Percentiles rank a stretch among this genome's conserved stretches.
Evolutionary conservation across 306 rosid genomes (phyloP).

Genomic region (Dryas drummondii): DNA sequence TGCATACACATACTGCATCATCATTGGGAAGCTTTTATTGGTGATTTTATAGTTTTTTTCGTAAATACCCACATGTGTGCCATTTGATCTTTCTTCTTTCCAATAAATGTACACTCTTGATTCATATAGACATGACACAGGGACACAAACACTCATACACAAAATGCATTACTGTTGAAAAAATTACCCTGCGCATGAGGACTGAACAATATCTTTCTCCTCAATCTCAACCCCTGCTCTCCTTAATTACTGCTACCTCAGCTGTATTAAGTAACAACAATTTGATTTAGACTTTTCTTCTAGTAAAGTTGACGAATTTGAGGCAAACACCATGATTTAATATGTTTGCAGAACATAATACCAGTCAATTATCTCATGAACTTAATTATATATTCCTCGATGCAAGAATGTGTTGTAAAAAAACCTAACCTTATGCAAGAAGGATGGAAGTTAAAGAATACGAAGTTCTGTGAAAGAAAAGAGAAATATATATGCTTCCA

Average conservation of each 20-base stretch:
- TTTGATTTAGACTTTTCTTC: neutral
- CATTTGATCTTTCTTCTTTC: slow-evolving; percentile 8
- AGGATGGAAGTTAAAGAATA: neutral
- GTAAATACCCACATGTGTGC: slow-evolving; percentile 12
- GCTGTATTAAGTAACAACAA: neutral
- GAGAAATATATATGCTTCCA: slow-evolving; percentile 14
- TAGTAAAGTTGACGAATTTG: neutral
- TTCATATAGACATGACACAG: neutral
- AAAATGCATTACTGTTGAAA: neutral
- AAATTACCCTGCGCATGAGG: neutral
- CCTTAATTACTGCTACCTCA: neutral
- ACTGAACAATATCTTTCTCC: neutral
- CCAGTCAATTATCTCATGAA: neutral
- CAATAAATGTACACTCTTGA: slow-evolving; percentile 1
- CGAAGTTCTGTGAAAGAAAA: neutral
- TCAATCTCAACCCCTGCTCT: neutral
- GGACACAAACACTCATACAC: neutral
- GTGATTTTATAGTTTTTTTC: neutral
- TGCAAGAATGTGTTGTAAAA: neutral
- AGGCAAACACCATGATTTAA: neutral
- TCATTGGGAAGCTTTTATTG: slow-evolving; percentile 18
- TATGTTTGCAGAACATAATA: neutral
- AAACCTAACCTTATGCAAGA: neutral
- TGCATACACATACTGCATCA: slow-evolving; percentile 30
- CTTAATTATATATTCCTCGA: neutral